phyloP scores from a whole-genome alignment of 495 filamentous ascomycete species.

The Annulohypoxylon bovei region DNA sequence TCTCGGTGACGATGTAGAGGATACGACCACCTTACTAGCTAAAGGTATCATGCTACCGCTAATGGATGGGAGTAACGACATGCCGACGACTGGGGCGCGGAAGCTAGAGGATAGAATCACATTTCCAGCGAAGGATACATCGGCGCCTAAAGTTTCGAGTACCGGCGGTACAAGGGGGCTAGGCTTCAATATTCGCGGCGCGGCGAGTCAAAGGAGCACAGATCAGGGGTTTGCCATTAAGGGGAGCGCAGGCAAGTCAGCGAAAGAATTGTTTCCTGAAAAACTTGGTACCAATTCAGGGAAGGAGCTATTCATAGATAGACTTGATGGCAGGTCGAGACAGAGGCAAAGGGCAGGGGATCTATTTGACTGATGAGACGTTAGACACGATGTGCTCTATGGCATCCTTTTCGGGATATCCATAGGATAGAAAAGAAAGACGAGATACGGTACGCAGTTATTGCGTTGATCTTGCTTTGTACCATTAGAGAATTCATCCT shows the following conservation, averaged over 20 bases:
- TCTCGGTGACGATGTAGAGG: conserved; percentile 73
- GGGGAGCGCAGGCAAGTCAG: conserved; percentile 64
- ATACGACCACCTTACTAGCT: conserved; percentile 67
- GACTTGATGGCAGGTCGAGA: conserved; percentile 56
- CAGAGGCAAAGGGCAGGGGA: conserved; percentile 64
- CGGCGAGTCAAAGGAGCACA: conserved; percentile 56
- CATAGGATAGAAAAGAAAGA: neutral
- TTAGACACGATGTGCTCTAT: neutral
- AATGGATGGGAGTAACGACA: conserved; percentile 57
- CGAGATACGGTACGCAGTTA: neutral
- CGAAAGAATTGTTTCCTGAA: conserved; percentile 76
- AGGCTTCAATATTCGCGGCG: conserved; percentile 69
- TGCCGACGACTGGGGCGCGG: conserved; percentile 8
- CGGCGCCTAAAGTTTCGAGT: conserved; percentile 34
- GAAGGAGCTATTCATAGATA: conserved; percentile 75
- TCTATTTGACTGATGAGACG: conserved; percentile 57
- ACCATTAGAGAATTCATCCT: neutral
- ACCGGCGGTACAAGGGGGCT: conserved; percentile 21
- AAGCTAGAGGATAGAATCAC: conserved; percentile 56
- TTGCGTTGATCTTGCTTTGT: neutral
- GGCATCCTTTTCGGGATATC: neutral
- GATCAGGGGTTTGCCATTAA: conserved; percentile 73
- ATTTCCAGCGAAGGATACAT: conserved; percentile 29
- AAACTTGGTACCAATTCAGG: conserved; percentile 70
- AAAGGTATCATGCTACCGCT: conserved; percentile 64